Percentiles rank a stretch among this genome's conserved stretches.
Conservation (phyloP, 805 yeast genomes). For the Yarrowia divulgata region DNA sequence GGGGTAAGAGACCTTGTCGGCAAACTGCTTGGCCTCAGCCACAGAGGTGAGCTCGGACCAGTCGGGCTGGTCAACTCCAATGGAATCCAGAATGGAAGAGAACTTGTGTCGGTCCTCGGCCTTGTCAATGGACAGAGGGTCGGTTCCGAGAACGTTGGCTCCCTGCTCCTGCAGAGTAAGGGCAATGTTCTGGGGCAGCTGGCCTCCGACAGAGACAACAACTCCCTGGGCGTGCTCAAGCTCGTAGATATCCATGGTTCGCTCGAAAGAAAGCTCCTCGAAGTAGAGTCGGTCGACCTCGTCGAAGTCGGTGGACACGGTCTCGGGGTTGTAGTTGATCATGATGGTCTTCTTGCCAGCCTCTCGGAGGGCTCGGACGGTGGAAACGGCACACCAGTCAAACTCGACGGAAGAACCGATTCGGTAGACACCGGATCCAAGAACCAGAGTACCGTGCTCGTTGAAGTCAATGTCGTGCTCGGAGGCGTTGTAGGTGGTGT, state of each 20-base stretch:
- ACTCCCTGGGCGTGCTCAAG: conserved; percentile 89
- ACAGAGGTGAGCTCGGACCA: conserved; percentile 95
- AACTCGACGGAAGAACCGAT: conserved; percentile 98
- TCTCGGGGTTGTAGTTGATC: conserved; percentile 98
- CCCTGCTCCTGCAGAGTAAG: conserved; percentile 72
- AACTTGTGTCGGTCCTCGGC: conserved; percentile 99
- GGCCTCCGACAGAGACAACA: conserved; percentile 97
- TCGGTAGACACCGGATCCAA: conserved; percentile 99
- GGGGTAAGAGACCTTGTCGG: conserved; percentile 87
- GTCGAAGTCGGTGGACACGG: conserved; percentile 97
- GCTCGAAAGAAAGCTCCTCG: conserved; percentile 92
- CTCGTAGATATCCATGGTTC: conserved; percentile 97
- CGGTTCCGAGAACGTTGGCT: conserved; percentile 90
- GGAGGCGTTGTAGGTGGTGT: conserved; percentile 94
- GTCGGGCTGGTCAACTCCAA: conserved; percentile 94
- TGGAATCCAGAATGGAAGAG: conserved; percentile 90
- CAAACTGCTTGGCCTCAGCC: conserved; percentile 84
- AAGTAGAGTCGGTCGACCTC: conserved; percentile 97
- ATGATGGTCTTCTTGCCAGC: conserved; percentile 89
- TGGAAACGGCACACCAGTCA: conserved; percentile 99
- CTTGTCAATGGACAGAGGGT: conserved; percentile 92
- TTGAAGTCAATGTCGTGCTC: conserved; percentile 82
- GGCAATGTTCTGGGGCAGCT: conserved; percentile 97
- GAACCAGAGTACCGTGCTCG: conserved; percentile 90
- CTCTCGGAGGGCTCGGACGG: conserved; percentile 91